Evolutionary conservation across 2,329 filamentous ascomycete genomes (phyloP).

Genomic region (Alternaria sp.): DNA sequence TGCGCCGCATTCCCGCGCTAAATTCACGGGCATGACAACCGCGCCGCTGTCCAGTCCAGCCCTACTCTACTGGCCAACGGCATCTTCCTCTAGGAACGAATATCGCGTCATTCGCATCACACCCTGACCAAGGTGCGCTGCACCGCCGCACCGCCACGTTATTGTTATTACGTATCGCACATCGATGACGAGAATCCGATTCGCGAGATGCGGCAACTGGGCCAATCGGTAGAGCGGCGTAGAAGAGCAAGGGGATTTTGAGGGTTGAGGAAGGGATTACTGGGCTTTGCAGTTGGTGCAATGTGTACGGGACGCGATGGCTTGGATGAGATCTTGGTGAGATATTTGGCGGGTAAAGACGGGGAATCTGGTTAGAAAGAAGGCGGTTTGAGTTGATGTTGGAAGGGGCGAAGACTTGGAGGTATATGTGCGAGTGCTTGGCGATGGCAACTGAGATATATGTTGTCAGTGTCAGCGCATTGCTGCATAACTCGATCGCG

Average conservation of each 20-base stretch:
- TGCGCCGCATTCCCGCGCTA: slow-evolving; percentile 1
- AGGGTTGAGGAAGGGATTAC: not conserved
- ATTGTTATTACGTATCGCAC: not conserved
- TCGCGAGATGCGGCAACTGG: not conserved
- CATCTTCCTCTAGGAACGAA: not conserved
- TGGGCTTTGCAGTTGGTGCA: not conserved
- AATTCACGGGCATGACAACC: not conserved
- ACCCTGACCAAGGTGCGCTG: not conserved
- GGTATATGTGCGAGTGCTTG: not conserved
- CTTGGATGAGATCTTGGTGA: not conserved
- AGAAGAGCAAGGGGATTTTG: not conserved
- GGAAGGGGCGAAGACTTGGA: not conserved
- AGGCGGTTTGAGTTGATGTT: not conserved
- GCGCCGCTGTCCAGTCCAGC: not conserved
- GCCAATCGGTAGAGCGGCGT: not conserved
- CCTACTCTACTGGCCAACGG: not conserved
- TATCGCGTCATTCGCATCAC: not conserved
- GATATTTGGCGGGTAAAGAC: not conserved
- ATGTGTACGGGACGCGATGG: not conserved
- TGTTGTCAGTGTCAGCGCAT: not conserved
- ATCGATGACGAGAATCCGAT: slow-evolving; percentile 3
- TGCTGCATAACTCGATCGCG: not conserved
- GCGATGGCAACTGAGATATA: not conserved
- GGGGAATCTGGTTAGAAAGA: not conserved
- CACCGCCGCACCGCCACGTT: not conserved